Base-by-base conservation (phyloP, 116 monocot genomes). In the Zostera marina region DNA sequence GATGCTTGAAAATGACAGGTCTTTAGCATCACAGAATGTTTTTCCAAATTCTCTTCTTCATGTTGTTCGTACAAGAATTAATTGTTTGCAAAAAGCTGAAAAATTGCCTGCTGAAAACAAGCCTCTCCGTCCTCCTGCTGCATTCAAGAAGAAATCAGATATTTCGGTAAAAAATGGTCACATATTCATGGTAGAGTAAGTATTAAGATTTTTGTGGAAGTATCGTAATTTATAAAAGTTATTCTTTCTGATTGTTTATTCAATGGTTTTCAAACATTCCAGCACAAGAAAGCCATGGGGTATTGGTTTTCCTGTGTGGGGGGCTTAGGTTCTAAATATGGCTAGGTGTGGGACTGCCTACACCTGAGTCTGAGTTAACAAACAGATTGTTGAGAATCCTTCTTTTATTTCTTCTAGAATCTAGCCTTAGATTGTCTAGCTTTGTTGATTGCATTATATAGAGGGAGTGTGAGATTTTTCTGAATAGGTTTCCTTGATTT, bases 141-240 rank as follows among this genome's bases (percentile, higher is more conserved):
- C 88, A 60, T 96, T 96, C 62, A 96, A 85, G 68, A 96, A 89
- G 63, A 96, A 96, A 69, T 81, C 89, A 70, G 94, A 96, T 9
- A 70, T 96, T 54, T 96, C 94, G 53, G 85, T 85, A 21, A 96
- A 89, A 72, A 82, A 85, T 76, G 94, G 94, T 15, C 94, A 88
- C 70, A 67, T 96, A n/a, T 85, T 85, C 74, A 73, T 96, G 42
- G 79, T 96, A 74, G 94, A 96, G 94, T 96, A 82, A 82, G 94
- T 71, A 0, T 22, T 62, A 7, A 24, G 15, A 25, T 7, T 20
- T 21, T 21, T 42, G 42, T 19, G 16, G 12, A n/a, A 1, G 17
- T 41, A n/a, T n/a, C 21, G 20, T 41, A 42, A 4, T 43, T 59
- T 42, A 21, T 42, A 59, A 11, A 21, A 14, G 12, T 57, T 0